Percentiles rank a stretch among this genome's conserved stretches.
These are phyloP conservation scores for Sphenostylis stenocarpa DNA, from an alignment of 306 rosid genomes.

Conservation along the genomic window DNA sequence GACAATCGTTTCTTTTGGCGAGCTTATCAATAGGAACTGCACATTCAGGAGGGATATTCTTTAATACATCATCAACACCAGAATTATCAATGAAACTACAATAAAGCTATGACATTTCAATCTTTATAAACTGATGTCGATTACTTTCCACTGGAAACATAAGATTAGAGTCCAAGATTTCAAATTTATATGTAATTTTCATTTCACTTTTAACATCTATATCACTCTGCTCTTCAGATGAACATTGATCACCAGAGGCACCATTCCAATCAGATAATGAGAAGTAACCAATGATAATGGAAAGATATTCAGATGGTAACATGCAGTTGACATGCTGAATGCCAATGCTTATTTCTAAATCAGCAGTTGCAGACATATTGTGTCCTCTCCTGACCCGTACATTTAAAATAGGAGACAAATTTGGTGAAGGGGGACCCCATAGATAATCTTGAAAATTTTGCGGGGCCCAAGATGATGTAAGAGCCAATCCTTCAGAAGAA, in stretches of 20 bases:
- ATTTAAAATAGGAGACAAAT: conserved; percentile 79
- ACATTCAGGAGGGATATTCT: conserved; percentile 59
- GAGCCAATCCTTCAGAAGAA: conserved; percentile 73
- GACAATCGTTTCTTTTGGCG: conserved; percentile 55
- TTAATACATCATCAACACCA: conserved; percentile 45
- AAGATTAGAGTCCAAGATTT: conserved; percentile 77
- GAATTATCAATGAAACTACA: conserved; percentile 50
- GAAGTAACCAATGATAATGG: conserved; percentile 85
- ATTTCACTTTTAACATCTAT: conserved; percentile 41
- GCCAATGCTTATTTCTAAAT: conserved; percentile 62
- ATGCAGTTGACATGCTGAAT: conserved; percentile 87
- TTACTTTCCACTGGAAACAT: conserved; percentile 67
- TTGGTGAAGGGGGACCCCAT: conserved; percentile 76
- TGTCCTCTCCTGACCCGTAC: conserved; percentile 60
- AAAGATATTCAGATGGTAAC: conserved; percentile 85
- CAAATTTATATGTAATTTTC: conserved; percentile 64
- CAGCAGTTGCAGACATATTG: conserved; percentile 39
- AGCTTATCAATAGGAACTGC: conserved; percentile 59
- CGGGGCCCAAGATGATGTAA: conserved; percentile 74
- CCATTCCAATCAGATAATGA: conserved; percentile 78
- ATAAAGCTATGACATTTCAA: conserved; percentile 63
- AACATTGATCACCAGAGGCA: conserved; percentile 41
- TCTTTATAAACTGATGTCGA: conserved; percentile 67
- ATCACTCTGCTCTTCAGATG: conserved; percentile 34
- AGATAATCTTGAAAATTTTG: conserved; percentile 56